Base-by-base conservation (phyloP, 2,329 filamentous ascomycete genomes). In the Endoconidiophora polonica region DNA sequence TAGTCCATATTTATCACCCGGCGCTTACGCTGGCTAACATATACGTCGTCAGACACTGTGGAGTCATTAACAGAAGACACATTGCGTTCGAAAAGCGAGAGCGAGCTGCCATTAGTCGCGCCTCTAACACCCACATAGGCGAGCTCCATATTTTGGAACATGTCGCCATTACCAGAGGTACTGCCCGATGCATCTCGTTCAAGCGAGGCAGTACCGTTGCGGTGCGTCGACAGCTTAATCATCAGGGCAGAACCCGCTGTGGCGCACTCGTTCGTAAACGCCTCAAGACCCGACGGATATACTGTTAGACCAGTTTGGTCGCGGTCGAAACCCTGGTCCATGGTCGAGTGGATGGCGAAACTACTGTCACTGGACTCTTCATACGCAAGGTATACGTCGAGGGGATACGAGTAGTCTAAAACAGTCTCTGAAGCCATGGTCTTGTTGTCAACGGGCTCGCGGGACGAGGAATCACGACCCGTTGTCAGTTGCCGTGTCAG, bases 211-310 rank as follows among this genome's bases (percentile, higher is more conserved):
- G 67, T 72, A 29, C 77, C 78, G 38, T 74, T 72, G 54, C 79
- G 73, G 39, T 59, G 68, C 0, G 77, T 82, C 2, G 58, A 59
- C 7, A 77, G 58, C 2, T 54, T 55, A 6, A 60, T 59, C 29
- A 33, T 33, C 12, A 12, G 29, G 29, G 56, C 62, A 48, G 43
- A 44, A 24, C 46, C 58, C 39, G 38, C 58, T 51, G 50, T 64
- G 14, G 42, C 37, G 4, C 20, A 18, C 20, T 39, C 39, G 4
- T 24, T 18, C 12, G 26, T 14, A 44, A 3, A 80, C 0, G 71
- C 73, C 55, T 81, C 74, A 2, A 81, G 62, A 1, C 76, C 77
- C 0, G 70, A 76, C 0, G 79, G 74, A 46, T 83, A 71, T 5
- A 70, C 65, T 4, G 64, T 57, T 4, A 58, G 56, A 7, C 70